These are phyloP conservation scores for Pseudozyma thailandica DNA, from an alignment of 1,284 basidiomycete genomes.

Conservation along the genomic window DNA sequence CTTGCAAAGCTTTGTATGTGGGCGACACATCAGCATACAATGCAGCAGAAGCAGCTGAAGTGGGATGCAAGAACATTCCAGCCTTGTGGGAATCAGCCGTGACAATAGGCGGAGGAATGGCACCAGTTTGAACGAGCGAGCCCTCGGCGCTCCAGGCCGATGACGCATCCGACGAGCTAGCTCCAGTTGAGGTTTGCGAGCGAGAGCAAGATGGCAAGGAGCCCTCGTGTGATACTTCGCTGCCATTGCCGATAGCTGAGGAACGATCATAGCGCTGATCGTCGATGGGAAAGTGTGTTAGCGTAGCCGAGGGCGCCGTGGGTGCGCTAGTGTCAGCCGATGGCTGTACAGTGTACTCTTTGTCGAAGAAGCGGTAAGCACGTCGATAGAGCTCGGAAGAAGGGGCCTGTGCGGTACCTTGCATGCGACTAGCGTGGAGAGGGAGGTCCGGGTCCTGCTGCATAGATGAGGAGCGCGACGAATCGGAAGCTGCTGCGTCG, in stretches of 20 bases:
- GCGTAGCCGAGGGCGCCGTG: not conserved
- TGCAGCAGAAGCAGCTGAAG: not conserved
- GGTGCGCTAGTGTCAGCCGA: not conserved
- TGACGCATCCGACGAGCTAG: constrained; percentile 21
- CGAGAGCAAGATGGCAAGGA: constrained; percentile 28
- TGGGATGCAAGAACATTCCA: not conserved
- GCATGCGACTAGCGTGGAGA: not conserved
- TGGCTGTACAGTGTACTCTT: constrained; percentile 38
- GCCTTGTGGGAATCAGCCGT: not conserved
- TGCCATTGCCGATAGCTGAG: constrained; percentile 8
- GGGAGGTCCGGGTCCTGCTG: constrained; percentile 9
- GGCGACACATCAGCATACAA: not conserved
- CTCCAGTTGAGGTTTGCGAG: constrained; percentile 30
- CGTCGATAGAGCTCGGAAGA: constrained; percentile 39
- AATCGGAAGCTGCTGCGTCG: constrained; percentile 4
- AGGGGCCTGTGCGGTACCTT: constrained; percentile 8
- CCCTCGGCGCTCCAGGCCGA: constrained; percentile 26
- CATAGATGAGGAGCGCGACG: constrained; percentile 22
- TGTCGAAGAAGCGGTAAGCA: constrained; percentile 46
- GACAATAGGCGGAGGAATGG: constrained; percentile 3
- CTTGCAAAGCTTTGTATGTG: not conserved
- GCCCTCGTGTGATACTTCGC: constrained; percentile 32
- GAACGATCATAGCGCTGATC: constrained; percentile 10
- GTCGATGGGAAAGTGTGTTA: not conserved
- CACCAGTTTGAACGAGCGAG: not conserved